A percentile compares a stretch with the other conserved stretches of the same genome.
phyloP scores from a whole-genome alignment of 1,139 yeast species.

The Kazachstania sp. region DNA sequence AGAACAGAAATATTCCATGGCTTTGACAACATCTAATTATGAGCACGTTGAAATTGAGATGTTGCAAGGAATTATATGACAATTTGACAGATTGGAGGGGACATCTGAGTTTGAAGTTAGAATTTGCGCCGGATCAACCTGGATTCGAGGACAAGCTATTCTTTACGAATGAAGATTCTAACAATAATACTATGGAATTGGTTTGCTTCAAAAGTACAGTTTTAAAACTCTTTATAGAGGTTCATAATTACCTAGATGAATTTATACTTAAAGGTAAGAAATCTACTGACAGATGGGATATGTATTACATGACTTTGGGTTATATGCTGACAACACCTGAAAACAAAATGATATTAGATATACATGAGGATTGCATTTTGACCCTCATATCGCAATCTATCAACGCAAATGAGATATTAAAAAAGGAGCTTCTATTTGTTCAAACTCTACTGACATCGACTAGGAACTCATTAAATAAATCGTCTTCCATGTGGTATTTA shows the following conservation, averaged over 20 bases:
- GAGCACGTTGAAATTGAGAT: background rate
- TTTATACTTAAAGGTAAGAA: background rate
- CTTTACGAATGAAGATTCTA: slow-evolving; percentile 12
- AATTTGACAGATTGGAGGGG: slow-evolving; percentile 4
- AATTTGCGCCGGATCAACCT: slow-evolving; percentile 20
- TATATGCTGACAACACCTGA: slow-evolving; percentile 36
- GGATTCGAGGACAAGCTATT: slow-evolving; percentile 12
- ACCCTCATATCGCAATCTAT: background rate
- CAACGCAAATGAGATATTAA: slow-evolving; percentile 9
- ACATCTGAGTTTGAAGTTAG: slow-evolving; percentile 11
- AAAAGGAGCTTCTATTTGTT: slow-evolving; percentile 23
- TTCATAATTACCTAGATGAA: slow-evolving; percentile 20
- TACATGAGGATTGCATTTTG: slow-evolving; percentile 25
- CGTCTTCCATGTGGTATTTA: slow-evolving; percentile 37
- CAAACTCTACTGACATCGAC: slow-evolving; percentile 32
- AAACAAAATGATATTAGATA: slow-evolving; percentile 32
- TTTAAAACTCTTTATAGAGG: slow-evolving; percentile 25
- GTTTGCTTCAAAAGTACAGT: slow-evolving; percentile 28
- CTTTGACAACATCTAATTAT: background rate
- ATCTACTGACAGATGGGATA: background rate
- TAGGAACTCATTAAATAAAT: slow-evolving; percentile 36
- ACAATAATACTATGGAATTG: slow-evolving; percentile 19
- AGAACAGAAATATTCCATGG: too few species aligned
- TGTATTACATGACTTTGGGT: slow-evolving; percentile 28
- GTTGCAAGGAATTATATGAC: slow-evolving; percentile 14